phyloP scores from a whole-genome alignment of 495 filamentous ascomycete genomes.

The Xylaria sp. region DNA sequence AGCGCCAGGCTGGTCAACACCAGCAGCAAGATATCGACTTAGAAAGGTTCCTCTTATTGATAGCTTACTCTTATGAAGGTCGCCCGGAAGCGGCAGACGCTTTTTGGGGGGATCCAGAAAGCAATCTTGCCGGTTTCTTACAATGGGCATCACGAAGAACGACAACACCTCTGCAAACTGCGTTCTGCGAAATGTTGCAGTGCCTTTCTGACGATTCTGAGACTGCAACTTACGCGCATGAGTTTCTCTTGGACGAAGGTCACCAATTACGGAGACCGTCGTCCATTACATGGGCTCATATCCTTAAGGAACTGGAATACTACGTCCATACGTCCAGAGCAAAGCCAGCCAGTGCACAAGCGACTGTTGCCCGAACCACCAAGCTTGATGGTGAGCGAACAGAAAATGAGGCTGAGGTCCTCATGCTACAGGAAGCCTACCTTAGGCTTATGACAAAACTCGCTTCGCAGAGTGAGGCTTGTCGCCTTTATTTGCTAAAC shows the following conservation, averaged over 20 bases:
- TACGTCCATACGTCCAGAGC: conserved; percentile 74
- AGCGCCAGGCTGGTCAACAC: conserved; percentile 72
- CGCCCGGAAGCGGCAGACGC: conserved; percentile 80
- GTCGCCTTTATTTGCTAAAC: conserved; percentile 72
- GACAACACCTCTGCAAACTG: conserved; percentile 89
- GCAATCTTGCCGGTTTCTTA: conserved; percentile 90
- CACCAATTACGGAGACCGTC: conserved; percentile 75
- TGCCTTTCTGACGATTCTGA: conserved; percentile 80
- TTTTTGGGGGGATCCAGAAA: conserved; percentile 89
- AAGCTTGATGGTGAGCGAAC: conserved; percentile 60
- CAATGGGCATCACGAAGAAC: conserved; percentile 93
- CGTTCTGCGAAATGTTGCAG: conserved; percentile 94
- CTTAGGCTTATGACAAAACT: conserved; percentile 85
- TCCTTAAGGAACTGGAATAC: conserved; percentile 84
- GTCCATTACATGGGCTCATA: conserved; percentile 88
- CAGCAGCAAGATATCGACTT: conserved; percentile 81
- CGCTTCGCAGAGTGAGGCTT: conserved; percentile 68
- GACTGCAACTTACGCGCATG: conserved; percentile 80
- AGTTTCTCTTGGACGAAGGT: conserved; percentile 88
- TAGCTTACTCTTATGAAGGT: conserved; percentile 88
- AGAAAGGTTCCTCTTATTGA: conserved; percentile 89
- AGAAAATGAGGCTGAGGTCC: conserved; percentile 84
- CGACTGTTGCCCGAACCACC: conserved; percentile 60
- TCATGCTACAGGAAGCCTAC: conserved; percentile 92
- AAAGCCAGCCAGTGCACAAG: conserved; percentile 62